A percentile compares a stretch with the other conserved stretches of the same genome.
These are phyloP conservation scores for Saccharomyces hybrid DNA, from an alignment of 1,139 yeast species.

Conservation along the genomic window DNA sequence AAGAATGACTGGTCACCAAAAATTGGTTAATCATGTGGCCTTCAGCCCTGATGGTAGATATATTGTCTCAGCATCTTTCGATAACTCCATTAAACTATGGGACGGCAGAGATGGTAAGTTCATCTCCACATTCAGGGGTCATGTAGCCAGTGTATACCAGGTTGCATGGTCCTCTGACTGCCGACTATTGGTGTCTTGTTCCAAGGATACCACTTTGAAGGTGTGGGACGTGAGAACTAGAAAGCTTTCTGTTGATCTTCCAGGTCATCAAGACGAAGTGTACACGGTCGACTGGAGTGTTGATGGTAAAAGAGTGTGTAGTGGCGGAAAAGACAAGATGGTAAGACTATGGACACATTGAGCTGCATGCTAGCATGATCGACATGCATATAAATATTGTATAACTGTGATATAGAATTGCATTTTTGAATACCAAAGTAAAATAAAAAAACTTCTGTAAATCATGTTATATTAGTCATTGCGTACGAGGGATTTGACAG, in stretches of 20 bases:
- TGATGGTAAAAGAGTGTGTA: conserved; percentile 86
- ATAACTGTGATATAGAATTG: background rate
- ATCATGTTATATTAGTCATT: no score
- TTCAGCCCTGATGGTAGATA: conserved; percentile 94
- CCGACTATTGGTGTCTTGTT: conserved; percentile 81
- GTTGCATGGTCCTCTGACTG: conserved; percentile 99
- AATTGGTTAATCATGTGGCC: conserved; percentile 89
- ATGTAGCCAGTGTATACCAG: conserved; percentile 96
- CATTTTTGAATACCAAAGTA: no score
- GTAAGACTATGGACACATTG: conserved; percentile 87
- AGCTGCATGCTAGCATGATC: background rate
- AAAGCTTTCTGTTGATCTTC: conserved; percentile 82
- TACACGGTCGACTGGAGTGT: conserved; percentile 98
- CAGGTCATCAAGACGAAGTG: conserved; percentile 94
- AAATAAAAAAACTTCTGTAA: no score
- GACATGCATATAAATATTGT: background rate
- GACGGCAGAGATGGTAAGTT: conserved; percentile 91
- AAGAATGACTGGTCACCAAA: conserved; percentile 97
- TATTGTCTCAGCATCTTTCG: conserved; percentile 90
- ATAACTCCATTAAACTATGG: conserved; percentile 91
- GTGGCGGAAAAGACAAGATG: conserved; percentile 96
- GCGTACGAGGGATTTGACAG: background rate
- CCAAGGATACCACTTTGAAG: conserved; percentile 93
- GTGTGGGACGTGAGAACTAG: conserved; percentile 93
- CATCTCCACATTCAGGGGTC: conserved; percentile 86